Evolutionary conservation across 192 early-diverging fungal species (phyloP), one percentile per base, ranked within the genome.

Genomic region (Martensiomyces pterosporus): DNA sequence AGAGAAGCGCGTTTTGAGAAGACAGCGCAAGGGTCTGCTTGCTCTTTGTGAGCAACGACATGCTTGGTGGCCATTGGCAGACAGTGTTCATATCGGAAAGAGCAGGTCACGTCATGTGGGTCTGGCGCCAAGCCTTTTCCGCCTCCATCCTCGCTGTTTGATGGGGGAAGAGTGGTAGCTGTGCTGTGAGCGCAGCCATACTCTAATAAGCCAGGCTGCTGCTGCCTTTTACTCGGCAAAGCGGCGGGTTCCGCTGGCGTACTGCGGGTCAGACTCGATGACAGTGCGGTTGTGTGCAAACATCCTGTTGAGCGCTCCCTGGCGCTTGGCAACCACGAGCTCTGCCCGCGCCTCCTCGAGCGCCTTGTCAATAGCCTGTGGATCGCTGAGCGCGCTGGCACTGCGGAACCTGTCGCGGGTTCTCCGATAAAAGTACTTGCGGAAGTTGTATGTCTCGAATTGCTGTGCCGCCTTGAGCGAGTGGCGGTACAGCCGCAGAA

Each of bases 401-500:
- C 67, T 67, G 36, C 79, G 80, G 80, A 93, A 95, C 21, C 82
- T 80, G 74, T 95, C 91, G 43, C 77, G 73, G 16, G 87, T 76
- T 24, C 89, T 80, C 33, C 91, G 86, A 49, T 84, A 66, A 45
- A 89, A 85, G 65, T 93, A 95, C 57, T 86, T 78, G 42, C 86
- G 81, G 69, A 90, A 95, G 81, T 92, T 93, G 83, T 95, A 91
- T 55, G 80, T 77, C 23, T 82, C 64, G 51, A 90, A 95, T 13
- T 74, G 78, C 49, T 81, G 79, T 4, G 86, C 79, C 34, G 84
- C 76, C 38, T 86, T 82, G 15, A 92, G 78, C 51, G 92, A 79
- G 14, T 68, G 70, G 35, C 88, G 86, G 60, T 91, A 93, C 10
- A 93, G 85, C 21, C 68, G 60, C 5, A 95, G 64, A 21, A 88